Evolutionary conservation across 306 rosid genomes (phyloP), one percentile per base, ranked within the genome.

Genomic region (Prunus fruticosa): DNA sequence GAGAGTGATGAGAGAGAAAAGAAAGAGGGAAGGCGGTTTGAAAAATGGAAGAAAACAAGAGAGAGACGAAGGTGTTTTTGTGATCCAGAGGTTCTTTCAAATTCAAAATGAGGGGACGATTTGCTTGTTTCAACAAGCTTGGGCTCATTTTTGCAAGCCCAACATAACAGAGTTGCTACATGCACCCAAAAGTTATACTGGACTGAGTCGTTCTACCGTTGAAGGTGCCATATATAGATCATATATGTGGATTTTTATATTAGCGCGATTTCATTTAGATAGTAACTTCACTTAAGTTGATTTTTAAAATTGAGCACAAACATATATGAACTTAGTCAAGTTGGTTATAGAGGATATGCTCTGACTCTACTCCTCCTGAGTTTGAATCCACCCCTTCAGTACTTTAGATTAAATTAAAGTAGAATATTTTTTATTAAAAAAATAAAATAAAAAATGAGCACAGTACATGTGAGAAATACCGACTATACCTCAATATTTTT

Each of bases 1-100:
- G 41, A 61, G 67, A 45, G 70, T 57, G 57, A 45, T 34, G 67
- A 67, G 80, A 68, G 78, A 72, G 69, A 76, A 5, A 38, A 52
- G 76, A 75, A 78, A 72, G 90, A 78, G 85, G 81, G 88, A 86
- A 79, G 73, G 22, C 4, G 58, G 71, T 76, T 88, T 85, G 76
- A 86, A 88, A 78, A 78, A 56, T 5, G 6, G 27, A 20, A 56
- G 10, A 56, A 56, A 20, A 56, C 27, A 56, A 64, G 49, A 34
- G 27, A 41, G 11, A 25, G 30, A 5, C 20, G 52, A 2, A 1
- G 57, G 45, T 16, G 69, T 13, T 19, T 6, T 38, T 66, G 5
- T 66, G 32, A 43, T 66, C 53, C 11, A 4, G 8, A 20, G 10
- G 71, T 10, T 56, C 11, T 73, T 58, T 22, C 54, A 56, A 72